Percentiles rank a stretch among this genome's conserved stretches.
phyloP scores from a whole-genome alignment of 345 rosid genomes.

The Laguncularia racemosa region DNA sequence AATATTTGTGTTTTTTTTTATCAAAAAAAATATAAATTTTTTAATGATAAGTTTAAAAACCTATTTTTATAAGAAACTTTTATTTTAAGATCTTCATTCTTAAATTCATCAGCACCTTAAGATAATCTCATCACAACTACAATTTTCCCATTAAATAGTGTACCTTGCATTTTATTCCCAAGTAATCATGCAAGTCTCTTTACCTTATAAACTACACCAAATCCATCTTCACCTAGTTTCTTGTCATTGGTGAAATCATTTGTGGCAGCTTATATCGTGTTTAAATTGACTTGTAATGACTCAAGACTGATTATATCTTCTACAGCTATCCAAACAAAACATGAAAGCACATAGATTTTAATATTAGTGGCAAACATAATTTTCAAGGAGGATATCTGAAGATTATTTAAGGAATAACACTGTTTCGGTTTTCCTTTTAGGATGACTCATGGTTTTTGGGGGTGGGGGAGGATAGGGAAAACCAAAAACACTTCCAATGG shows the following conservation, averaged over 20 bases:
- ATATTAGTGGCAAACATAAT: too few relatives aligned
- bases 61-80: too few relatives aligned
- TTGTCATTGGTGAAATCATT: conserved; percentile 39
- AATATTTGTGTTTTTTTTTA: conserved; percentile 34
- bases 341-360: conserved; percentile 32
- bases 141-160: conserved; percentile 21
- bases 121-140: conserved; percentile 44
- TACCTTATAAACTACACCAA: conserved; percentile 64
- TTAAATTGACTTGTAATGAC: conserved; percentile 37
- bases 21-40: conserved; percentile 41
- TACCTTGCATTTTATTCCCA: conserved; percentile 23
- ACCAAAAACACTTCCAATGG: too few relatives aligned
- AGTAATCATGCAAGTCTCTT: too few relatives aligned
- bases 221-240: conserved; percentile 68
- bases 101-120: conserved; percentile 19
- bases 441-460: too few relatives aligned
- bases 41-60: conserved; percentile 39
- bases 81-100: conserved; percentile 34
- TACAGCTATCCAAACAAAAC: conserved; percentile 34
- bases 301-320: conserved; percentile 27
- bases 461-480: too few relatives aligned
- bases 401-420: too few relatives aligned
- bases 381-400: too few relatives aligned
- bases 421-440: too few relatives aligned
- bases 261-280: conserved; percentile 34